These are phyloP conservation scores for Botrytis paeoniae DNA, from an alignment of 2,329 filamentous ascomycete genomes.

Conservation along the genomic window DNA sequence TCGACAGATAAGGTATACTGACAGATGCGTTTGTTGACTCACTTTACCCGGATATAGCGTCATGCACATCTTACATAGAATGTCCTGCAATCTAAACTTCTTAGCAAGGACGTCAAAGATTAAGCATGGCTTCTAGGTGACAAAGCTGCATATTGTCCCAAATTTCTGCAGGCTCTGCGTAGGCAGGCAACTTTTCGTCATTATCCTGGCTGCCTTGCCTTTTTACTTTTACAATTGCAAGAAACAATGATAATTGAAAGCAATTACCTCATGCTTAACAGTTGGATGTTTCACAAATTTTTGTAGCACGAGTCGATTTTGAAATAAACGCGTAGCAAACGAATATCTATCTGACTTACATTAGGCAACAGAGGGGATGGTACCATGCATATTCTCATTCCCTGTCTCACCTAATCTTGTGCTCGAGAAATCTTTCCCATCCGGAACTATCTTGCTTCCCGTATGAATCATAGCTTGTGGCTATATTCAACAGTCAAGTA, in stretches of 20 bases:
- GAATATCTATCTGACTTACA: fast-evolving
- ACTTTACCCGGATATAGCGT: neutral
- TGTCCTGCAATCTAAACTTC: too few relatives aligned
- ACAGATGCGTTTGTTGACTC: neutral
- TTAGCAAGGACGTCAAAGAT: too few relatives aligned
- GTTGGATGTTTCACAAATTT: neutral
- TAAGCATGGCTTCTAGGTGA: too few relatives aligned
- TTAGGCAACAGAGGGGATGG: neutral
- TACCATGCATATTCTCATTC: neutral
- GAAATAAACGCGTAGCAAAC: neutral
- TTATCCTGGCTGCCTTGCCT: too few relatives aligned
- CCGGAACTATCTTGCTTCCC: neutral
- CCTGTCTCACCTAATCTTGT: neutral
- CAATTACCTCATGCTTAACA: neutral
- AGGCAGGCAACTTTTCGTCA: too few relatives aligned
- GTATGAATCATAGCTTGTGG: too few relatives aligned
- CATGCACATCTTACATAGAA: neutral
- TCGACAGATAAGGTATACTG: neutral
- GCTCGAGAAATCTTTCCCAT: neutral
- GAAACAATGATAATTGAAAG: too few relatives aligned
- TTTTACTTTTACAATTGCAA: too few relatives aligned
- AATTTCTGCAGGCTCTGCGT: too few relatives aligned
- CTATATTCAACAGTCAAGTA: too few relatives aligned
- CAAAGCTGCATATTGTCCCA: too few relatives aligned
- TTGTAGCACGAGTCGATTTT: too few relatives aligned